Percentiles rank a stretch among this genome's conserved stretches.
Evolutionary conservation across 768 basidiomycete species (phyloP).

Genomic region (Fistulinella prunicolor): DNA sequence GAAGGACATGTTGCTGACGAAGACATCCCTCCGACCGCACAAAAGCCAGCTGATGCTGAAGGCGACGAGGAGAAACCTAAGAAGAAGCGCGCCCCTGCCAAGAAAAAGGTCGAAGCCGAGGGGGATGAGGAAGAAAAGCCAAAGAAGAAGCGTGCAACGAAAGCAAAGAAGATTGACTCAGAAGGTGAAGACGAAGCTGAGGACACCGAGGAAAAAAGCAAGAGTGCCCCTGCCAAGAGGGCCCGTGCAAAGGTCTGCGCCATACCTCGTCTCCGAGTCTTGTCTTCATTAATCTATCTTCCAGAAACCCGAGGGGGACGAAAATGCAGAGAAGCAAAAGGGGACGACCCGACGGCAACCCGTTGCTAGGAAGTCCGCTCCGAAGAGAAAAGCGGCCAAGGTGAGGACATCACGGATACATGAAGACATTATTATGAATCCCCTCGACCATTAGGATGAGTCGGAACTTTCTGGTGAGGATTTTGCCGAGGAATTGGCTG

Average conservation of each 20-base stretch:
- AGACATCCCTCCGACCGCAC: constrained; percentile 75
- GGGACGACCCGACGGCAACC: constrained; percentile 45
- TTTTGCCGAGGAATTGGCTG: constrained; percentile 43
- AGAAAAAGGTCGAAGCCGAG: constrained; percentile 34
- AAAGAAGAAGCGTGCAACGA: constrained; percentile 34
- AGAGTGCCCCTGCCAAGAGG: constrained; percentile 34
- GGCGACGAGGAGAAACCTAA: constrained; percentile 55
- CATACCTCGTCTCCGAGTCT: constrained; percentile 6
- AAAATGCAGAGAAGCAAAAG: constrained; percentile 46
- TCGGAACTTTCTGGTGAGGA: constrained; percentile 47
- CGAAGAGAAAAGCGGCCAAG: constrained; percentile 44
- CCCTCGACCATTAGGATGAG: constrained; percentile 20
- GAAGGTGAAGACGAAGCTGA: constrained; percentile 33
- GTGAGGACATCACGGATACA: constrained; percentile 17
- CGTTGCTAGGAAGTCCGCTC: constrained; percentile 43
- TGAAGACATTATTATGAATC: not conserved
- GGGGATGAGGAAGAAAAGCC: constrained; percentile 37
- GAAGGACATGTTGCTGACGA: constrained; percentile 77
- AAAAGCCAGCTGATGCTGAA: constrained; percentile 51
- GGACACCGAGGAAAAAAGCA: constrained; percentile 28
- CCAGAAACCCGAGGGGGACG: constrained; percentile 33
- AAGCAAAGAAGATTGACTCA: constrained; percentile 34
- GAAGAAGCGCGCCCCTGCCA: constrained; percentile 41
- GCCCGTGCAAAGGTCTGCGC: constrained; percentile 35
- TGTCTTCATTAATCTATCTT: constrained; percentile 14